Evolutionary conservation across 2,329 filamentous ascomycete species (phyloP).

Genomic region (Phaeosphaeriaceae sp.): DNA sequence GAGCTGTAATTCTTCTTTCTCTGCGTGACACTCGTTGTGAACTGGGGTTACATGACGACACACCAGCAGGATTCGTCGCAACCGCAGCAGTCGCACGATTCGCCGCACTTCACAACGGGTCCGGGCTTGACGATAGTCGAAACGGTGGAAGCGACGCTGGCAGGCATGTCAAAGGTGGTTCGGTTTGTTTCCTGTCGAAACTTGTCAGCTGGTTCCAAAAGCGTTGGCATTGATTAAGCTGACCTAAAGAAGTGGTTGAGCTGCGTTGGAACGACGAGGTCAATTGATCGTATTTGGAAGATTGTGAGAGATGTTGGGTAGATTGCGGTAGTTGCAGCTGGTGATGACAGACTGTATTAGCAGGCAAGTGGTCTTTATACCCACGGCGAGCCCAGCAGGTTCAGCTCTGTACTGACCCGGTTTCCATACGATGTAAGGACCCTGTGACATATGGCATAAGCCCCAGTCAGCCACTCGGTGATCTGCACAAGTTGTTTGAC

Average conservation of each 20-base stretch:
- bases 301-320: not conserved
- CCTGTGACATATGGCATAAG: not conserved
- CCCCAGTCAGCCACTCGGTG: not conserved
- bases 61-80: conserved; percentile 49
- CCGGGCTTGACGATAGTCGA: conserved; percentile 49
- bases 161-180: conserved; percentile 37
- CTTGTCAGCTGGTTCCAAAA: not conserved
- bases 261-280: not conserved
- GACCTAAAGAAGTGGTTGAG: not conserved
- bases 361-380: not conserved
- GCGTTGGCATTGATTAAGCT: not conserved
- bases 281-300: too few species aligned
- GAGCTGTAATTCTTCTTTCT: too few species aligned
- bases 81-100: conserved; percentile 49
- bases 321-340: not conserved
- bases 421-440: not conserved
- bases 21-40: too few species aligned
- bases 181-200: not conserved
- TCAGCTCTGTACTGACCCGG: not conserved
- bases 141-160: conserved; percentile 42
- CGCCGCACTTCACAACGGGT: conserved; percentile 44
- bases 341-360: not conserved
- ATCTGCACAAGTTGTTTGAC: not conserved
- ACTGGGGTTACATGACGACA: not conserved
- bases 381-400: not conserved